These are phyloP conservation scores for Pichia manshurica DNA, from an alignment of 805 yeast species.

Conservation along the genomic window DNA sequence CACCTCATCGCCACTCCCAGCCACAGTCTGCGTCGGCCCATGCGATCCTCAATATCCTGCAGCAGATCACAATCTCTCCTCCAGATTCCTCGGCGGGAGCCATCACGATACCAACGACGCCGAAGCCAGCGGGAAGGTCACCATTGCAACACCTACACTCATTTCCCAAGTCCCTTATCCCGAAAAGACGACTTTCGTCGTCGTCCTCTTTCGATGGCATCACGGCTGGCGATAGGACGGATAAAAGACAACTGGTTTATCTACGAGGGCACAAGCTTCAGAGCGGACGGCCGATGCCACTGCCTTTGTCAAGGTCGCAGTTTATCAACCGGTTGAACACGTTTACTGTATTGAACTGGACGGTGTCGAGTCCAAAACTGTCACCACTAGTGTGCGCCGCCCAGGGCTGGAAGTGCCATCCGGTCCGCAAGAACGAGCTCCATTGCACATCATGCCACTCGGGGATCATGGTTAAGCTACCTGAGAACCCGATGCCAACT, in stretches of 20 bases:
- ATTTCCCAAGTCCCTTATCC: slow-evolving; percentile 7
- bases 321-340: slow-evolving; percentile 39
- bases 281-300: slow-evolving; percentile 3
- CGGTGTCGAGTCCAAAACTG: slow-evolving; percentile 28
- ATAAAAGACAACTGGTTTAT: slow-evolving; percentile 9
- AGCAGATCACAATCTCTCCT: slow-evolving; percentile 14
- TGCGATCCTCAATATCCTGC: slow-evolving; percentile 14
- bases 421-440: slow-evolving; percentile 28
- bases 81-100: neutral
- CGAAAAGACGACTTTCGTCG: slow-evolving; percentile 10
- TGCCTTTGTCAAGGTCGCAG: slow-evolving; percentile 13
- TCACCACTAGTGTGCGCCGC: slow-evolving; percentile 45
- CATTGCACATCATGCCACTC: slow-evolving; percentile 32
- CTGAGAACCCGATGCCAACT: no score
- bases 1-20: neutral
- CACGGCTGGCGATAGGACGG: neutral
- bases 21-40: slow-evolving; percentile 14
- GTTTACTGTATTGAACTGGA: slow-evolving; percentile 45
- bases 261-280: slow-evolving; percentile 7
- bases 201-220: slow-evolving; percentile 21
- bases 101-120: no score
- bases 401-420: slow-evolving; percentile 49
- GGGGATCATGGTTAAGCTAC: slow-evolving; percentile 22
- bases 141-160: slow-evolving; percentile 10
- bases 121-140: neutral